Base-by-base conservation (phyloP, 2,329 filamentous ascomycete species). In the Sporothrix brasiliensis region DNA sequence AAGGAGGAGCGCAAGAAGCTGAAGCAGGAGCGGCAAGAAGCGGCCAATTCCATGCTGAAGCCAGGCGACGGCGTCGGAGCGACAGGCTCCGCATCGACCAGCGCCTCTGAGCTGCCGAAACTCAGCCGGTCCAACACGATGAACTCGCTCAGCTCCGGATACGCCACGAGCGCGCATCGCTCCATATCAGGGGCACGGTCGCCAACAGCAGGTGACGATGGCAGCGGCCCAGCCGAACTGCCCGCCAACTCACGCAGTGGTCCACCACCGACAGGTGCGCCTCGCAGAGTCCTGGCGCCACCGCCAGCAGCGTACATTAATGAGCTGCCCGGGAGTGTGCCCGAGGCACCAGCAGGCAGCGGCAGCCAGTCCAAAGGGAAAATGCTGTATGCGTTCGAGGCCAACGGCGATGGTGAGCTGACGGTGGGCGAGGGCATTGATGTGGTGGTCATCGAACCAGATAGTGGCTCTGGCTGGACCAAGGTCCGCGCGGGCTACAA, bases 1-100 rank as follows among this genome's bases (percentile, higher is more conserved):
- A 99, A 98, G 80, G 95, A 98, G 73, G 94, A 97, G 76, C 94
- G 90, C 82, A 99, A 97, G 84, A 96, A 94, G 76, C 85, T 97
- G 75, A 98, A 98, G 80, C 86, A 87, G 54, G 91, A 94, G 78
- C 88, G 94, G 72, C 94, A 98, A 80, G 90, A 92, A 71, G 85
- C 89, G 4, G 91, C 94, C 14, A 92, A 90, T 76, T 82, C 88
- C 44, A 78, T 87, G 30, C 78, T 87, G 7, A 83, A 82, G 53
- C 83, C 87, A 0, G 79, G 80, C 24, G 78, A 80, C n/a, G 81
- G 13, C n/a, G 34, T 16, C 0, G 47, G 27, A 16, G 34, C 61
- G 21, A 50, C 49, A 27, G 11, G n/a, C 14, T 21, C 21, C 74
- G 74, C 52, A 53, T 70, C 74, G 10, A 78, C 82, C 21, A 84